phyloP scores from a whole-genome alignment of 2,329 filamentous ascomycete genomes.

The Pyrenophora teres region DNA sequence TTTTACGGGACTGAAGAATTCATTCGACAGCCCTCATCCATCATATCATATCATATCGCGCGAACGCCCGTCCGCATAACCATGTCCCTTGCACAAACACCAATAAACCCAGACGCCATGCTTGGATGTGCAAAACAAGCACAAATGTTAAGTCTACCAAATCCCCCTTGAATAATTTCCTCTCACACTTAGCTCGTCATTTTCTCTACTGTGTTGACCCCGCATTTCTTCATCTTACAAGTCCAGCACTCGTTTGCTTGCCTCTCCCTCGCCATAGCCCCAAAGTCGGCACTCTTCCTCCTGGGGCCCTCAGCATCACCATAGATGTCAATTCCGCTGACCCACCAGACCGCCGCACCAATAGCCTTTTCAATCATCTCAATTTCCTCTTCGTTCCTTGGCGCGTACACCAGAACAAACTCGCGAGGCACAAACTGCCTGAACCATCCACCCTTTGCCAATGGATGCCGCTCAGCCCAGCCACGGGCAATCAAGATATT shows the following conservation, averaged over 20 bases:
- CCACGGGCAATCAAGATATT: slow-evolving; percentile 72
- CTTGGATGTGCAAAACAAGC: slow-evolving; percentile 11
- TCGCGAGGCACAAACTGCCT: slow-evolving; percentile 71
- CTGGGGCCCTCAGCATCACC: slow-evolving; percentile 22
- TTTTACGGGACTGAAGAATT: not conserved
- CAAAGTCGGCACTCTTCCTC: slow-evolving; percentile 32
- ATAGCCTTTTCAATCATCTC: slow-evolving; percentile 70
- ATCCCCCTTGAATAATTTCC: not conserved
- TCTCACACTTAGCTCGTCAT: slow-evolving; percentile 34
- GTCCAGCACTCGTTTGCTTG: slow-evolving; percentile 29
- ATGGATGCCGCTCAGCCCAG: slow-evolving; percentile 73
- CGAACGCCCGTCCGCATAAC: not conserved
- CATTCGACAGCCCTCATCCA: not conserved
- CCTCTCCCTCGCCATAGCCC: slow-evolving; percentile 25
- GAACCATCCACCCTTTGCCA: slow-evolving; percentile 70
- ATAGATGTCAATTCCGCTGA: slow-evolving; percentile 49
- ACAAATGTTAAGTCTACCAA: slow-evolving; percentile 3
- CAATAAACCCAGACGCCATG: slow-evolving; percentile 18
- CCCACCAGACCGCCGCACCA: slow-evolving; percentile 74
- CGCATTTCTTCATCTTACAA: slow-evolving; percentile 34
- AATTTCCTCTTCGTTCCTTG: slow-evolving; percentile 70
- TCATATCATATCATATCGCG: not conserved
- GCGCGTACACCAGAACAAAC: slow-evolving; percentile 84
- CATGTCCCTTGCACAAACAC: not conserved
- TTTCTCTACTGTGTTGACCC: slow-evolving; percentile 28